A percentile compares a stretch with the other conserved stretches of the same genome.
Conservation (phyloP, 176 grass and related monocot genomes). For the Zizania latifolia region DNA sequence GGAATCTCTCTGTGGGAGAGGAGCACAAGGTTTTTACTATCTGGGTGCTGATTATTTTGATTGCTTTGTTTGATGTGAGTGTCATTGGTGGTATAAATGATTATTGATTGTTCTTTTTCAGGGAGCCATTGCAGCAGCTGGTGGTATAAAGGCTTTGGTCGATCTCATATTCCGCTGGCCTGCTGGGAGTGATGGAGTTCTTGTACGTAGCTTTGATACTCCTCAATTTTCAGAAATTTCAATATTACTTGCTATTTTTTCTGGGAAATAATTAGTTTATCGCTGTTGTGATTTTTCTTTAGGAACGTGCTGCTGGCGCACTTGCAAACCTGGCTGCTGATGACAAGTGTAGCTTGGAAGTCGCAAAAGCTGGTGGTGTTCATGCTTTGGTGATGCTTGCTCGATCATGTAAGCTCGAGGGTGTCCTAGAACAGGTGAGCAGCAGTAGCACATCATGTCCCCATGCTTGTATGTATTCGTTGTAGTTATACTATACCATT, state of each 20-base stretch:
- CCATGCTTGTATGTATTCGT: conserved; percentile 3
- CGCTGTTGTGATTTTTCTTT: conserved; percentile 30
- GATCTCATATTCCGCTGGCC: conserved; percentile 92
- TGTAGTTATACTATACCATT: background rate
- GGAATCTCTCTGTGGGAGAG: conserved; percentile 98
- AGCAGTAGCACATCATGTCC: background rate
- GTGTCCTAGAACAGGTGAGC: conserved; percentile 88
- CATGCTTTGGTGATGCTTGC: conserved; percentile 95
- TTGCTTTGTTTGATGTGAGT: background rate
- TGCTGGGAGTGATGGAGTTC: conserved; percentile 91
- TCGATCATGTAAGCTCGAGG: conserved; percentile 87
- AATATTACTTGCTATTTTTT: background rate
- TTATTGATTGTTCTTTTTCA: conserved; percentile 35
- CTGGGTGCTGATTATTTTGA: conserved; percentile 16
- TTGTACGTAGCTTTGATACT: conserved; percentile 50
- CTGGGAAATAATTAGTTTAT: conserved; percentile 1
- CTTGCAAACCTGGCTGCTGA: conserved; percentile 98
- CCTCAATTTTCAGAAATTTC: background rate
- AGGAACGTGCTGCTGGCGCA: conserved; percentile 97
- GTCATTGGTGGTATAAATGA: conserved; percentile 22
- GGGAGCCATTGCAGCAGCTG: conserved; percentile 77
- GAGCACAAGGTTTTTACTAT: conserved; percentile 85
- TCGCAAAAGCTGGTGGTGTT: conserved; percentile 90
- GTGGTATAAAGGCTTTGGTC: conserved; percentile 85
- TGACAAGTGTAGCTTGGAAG: conserved; percentile 97